Evolutionary conservation across 805 yeast species (phyloP).

Genomic region (Ogataea salicorniae): DNA sequence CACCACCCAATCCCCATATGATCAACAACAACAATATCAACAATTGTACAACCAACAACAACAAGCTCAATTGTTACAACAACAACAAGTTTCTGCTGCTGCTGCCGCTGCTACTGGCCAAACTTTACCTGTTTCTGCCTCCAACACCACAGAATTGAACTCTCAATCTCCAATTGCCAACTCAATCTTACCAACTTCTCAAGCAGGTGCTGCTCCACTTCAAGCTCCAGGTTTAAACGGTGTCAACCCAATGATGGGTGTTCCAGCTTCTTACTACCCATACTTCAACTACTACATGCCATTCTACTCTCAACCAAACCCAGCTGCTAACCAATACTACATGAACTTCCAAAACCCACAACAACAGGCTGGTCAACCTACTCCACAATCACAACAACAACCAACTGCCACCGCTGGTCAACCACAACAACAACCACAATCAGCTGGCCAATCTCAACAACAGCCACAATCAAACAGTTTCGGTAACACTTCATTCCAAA

Average conservation of each 20-base stretch:
- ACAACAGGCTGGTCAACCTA: constrained; percentile 3
- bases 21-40: constrained; percentile 23
- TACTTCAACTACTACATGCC: constrained; percentile 30
- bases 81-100: constrained; percentile 8
- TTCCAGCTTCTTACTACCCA: constrained; percentile 28
- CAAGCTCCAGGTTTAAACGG: constrained; percentile 19
- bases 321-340: constrained; percentile 23
- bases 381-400: not conserved
- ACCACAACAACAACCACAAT: constrained; percentile 13
- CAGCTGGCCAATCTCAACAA: constrained; percentile 8
- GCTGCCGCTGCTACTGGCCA: constrained; percentile 11
- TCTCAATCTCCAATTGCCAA: constrained; percentile 19
- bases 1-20: constrained; percentile 21
- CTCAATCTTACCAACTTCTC: constrained; percentile 12
- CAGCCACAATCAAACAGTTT: constrained; percentile 20
- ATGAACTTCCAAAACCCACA: constrained; percentile 17
- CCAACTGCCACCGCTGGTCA: too few species aligned
- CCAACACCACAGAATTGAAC: constrained; percentile 10
- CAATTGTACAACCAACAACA: constrained; percentile 19
- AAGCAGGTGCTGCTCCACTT: constrained; percentile 8
- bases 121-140: constrained; percentile 11
- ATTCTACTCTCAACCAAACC: constrained; percentile 25
- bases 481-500: constrained; percentile 20
- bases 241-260: constrained; percentile 27
- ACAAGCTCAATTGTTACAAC: constrained; percentile 12